Percentiles rank a stretch among this genome's conserved stretches.
Evolutionary conservation across 169 alveolate genomes (phyloP).

Genomic region (Cryptosporidium sp.): DNA sequence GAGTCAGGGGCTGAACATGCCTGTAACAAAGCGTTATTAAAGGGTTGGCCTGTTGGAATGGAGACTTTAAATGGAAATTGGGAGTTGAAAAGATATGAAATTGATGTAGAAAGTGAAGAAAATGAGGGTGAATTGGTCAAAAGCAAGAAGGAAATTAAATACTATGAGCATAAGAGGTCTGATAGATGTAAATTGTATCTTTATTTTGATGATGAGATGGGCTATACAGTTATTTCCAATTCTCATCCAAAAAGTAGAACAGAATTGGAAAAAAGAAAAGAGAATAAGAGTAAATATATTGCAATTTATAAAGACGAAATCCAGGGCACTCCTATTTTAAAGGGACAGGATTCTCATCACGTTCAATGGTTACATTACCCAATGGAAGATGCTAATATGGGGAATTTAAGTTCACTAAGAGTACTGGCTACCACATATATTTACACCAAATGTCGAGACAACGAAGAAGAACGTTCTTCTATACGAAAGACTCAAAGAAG

Average conservation of each 20-base stretch:
- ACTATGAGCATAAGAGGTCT: conserved; percentile 20
- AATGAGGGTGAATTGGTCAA: background rate
- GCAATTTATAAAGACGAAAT: conserved; percentile 30
- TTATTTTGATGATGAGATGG: conserved; percentile 39
- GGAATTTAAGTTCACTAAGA: background rate
- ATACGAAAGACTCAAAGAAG: background rate
- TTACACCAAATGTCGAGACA: conserved; percentile 13
- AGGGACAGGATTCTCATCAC: conserved; percentile 69
- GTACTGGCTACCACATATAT: conserved; percentile 6
- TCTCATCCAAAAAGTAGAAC: conserved; percentile 5
- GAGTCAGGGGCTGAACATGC: background rate
- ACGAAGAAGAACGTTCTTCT: background rate
- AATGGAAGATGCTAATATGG: background rate
- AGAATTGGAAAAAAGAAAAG: background rate
- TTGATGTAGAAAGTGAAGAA: background rate
- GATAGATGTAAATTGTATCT: conserved; percentile 32
- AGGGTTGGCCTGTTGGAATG: conserved; percentile 51
- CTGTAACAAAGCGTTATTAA: conserved; percentile 10
- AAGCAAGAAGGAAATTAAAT: conserved; percentile 1
- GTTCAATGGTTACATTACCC: conserved; percentile 45
- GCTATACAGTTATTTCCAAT: conserved; percentile 15
- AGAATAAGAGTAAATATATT: background rate
- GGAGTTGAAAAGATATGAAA: conserved; percentile 9
- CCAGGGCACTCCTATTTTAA: conserved; percentile 11
- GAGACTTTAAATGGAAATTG: conserved; percentile 53